These are phyloP conservation scores for Flaveria bidentis DNA, from an alignment of 129 eudicot genomes.

Conservation along the genomic window DNA sequence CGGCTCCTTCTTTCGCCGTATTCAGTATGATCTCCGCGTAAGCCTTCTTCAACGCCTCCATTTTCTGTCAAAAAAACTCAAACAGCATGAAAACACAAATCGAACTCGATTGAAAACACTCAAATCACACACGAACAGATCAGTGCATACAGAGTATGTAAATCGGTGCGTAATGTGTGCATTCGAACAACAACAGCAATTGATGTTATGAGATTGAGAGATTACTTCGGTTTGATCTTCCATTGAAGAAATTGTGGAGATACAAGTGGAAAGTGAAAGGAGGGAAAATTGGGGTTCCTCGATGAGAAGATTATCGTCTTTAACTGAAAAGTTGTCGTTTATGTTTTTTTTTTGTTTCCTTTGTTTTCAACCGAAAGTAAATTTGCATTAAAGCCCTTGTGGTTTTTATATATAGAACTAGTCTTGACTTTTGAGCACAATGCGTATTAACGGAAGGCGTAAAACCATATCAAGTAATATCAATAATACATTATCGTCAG, in stretches of 20 bases:
- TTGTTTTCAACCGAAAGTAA: background rate
- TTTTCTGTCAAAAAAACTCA: constrained; percentile 31
- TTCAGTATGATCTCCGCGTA: constrained; percentile 79
- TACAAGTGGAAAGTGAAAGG: constrained; percentile 26
- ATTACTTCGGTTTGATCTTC: constrained; percentile 8
- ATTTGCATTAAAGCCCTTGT: background rate
- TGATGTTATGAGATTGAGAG: background rate
- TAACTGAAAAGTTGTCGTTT: constrained; percentile 41
- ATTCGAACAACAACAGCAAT: background rate
- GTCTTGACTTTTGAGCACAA: no score
- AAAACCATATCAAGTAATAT: no score
- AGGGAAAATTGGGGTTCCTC: constrained; percentile 41
- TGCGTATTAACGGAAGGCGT: no score
- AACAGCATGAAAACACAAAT: constrained; percentile 20
- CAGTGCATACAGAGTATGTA: background rate
- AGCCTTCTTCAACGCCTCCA: constrained; percentile 68
- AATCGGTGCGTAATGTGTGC: background rate
- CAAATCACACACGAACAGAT: background rate
- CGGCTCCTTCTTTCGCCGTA: constrained; percentile 78
- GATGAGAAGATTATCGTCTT: constrained; percentile 31
- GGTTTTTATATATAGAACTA: background rate
- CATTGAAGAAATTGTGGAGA: background rate
- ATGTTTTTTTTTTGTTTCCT: background rate
- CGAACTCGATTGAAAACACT: background rate
- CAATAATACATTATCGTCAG: no score